phyloP scores from a whole-genome alignment of 2,329 filamentous ascomycete species.

The Sporothrix inflata region DNA sequence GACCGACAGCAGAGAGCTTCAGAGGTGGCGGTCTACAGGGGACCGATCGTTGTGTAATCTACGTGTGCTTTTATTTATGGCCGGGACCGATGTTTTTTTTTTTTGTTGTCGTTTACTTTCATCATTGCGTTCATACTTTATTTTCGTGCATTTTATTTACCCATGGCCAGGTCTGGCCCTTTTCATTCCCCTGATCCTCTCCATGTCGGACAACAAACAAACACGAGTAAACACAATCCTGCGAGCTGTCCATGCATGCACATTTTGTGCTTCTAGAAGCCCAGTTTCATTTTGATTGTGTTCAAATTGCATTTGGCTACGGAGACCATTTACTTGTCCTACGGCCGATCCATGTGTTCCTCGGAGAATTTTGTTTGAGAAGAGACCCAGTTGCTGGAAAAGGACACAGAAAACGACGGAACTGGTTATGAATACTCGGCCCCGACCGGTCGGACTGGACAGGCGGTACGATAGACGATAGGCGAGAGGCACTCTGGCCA shows the following conservation, averaged over 20 bases:
- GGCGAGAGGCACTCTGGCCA: neutral
- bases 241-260: neutral
- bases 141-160: neutral
- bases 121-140: neutral
- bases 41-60: neutral
- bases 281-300: neutral
- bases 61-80: neutral
- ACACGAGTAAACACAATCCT: neutral
- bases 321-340: neutral
- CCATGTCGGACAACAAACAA: neutral
- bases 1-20: neutral
- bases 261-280: neutral
- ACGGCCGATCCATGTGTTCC: neutral
- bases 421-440: neutral
- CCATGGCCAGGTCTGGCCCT: neutral
- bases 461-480: neutral
- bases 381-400: neutral
- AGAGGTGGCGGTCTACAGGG: neutral
- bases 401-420: neutral
- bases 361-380: neutral
- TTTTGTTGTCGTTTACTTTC: neutral
- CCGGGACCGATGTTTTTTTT: neutral
- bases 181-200: neutral
- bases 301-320: neutral
- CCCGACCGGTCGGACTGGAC: neutral